These are phyloP conservation scores for Elongisporangium senticosum DNA, from an alignment of 352 stramenopile species.

Conservation along the genomic window DNA sequence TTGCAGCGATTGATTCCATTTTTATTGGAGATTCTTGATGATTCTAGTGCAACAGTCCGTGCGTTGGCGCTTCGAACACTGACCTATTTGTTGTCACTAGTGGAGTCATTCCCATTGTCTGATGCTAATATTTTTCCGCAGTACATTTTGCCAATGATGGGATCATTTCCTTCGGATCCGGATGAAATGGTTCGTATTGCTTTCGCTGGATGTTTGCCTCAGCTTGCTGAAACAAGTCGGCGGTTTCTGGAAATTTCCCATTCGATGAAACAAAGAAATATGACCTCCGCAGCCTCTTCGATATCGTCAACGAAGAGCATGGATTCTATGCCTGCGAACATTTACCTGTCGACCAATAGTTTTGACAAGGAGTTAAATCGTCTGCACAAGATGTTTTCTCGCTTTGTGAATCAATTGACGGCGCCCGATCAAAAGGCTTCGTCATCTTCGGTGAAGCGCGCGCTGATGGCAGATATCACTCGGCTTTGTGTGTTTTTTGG, in stretches of 20 bases:
- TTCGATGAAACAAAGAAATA: conserved; percentile 74
- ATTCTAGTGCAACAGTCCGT: conserved; percentile 87
- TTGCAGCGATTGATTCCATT: conserved; percentile 94
- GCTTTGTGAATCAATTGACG: conserved; percentile 93
- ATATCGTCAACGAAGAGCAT: conserved; percentile 19
- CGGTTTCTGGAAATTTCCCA: conserved; percentile 93
- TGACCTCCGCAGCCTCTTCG: conserved; percentile 36
- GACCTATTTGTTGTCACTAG: conserved; percentile 82
- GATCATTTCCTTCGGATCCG: conserved; percentile 85
- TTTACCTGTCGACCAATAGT: conserved; percentile 73
- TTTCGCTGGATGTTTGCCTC: conserved; percentile 92
- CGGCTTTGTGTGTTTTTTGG: conserved; percentile 97
- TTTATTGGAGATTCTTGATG: conserved; percentile 91
- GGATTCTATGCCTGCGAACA: conserved; percentile 7
- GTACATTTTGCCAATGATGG: conserved; percentile 94
- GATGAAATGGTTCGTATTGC: conserved; percentile 92
- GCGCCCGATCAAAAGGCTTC: conserved; percentile 84
- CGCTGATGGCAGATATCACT: conserved; percentile 93
- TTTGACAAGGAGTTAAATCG: conserved; percentile 92
- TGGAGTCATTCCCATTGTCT: conserved; percentile 92
- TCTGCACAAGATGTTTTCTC: conserved; percentile 91
- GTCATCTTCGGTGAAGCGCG: conserved; percentile 92
- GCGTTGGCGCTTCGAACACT: conserved; percentile 88
- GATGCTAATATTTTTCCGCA: conserved; percentile 95
- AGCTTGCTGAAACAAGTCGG: conserved; percentile 89